Base-by-base conservation (phyloP, 2,329 filamentous ascomycete genomes). In the Cercospora berteroae region DNA sequence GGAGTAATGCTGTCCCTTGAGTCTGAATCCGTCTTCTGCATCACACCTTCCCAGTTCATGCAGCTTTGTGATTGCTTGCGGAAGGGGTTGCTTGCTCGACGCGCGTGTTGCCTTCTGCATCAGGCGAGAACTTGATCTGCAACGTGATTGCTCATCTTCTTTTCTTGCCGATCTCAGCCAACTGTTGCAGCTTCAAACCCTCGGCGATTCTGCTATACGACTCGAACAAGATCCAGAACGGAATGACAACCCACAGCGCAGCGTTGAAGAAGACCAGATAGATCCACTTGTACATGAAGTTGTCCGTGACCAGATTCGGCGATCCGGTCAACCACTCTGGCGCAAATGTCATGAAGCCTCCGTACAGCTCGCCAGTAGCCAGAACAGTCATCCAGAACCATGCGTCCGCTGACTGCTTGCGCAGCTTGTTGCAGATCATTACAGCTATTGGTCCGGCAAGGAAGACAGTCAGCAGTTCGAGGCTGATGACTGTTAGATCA, bases 241-340 rank as follows among this genome's bases (percentile, higher is more conserved):
- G 86, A 67, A 88, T 81, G 69, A 83, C 82, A 16, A 89, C 87
- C 87, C 87, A 89, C 3, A 89, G 77, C 39, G 66, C 71, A 18
- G 81, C 84, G 73, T 90, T 90, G 79, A 89, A 89, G 77, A 89
- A 88, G 67, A 85, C 77, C 69, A 90, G 77, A 72, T 89, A 89
- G 10, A 89, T 77, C 85, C 87, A 89, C 75, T 86, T 75, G 73
- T 87, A 89, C 77, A 89, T 86, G 70, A 83, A 86, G 69, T 88
- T 87, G 31, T 81, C 82, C 0, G 84, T 87, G 68, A 87, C 84
- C 64, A 90, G 78, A 72, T 86, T 86, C 16, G 83, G 79, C 57
- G 80, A 85, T 0, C 85, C 87, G 2, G 82, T 86, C 71, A 90
- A 76, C 87, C 87, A 89, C 75, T 90, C 87, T 36, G 87, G 87